Percentiles rank a stretch among this genome's conserved stretches.
These are phyloP conservation scores for Porcisia deanei DNA, from an alignment of 208 protist species.

Conservation along the genomic window DNA sequence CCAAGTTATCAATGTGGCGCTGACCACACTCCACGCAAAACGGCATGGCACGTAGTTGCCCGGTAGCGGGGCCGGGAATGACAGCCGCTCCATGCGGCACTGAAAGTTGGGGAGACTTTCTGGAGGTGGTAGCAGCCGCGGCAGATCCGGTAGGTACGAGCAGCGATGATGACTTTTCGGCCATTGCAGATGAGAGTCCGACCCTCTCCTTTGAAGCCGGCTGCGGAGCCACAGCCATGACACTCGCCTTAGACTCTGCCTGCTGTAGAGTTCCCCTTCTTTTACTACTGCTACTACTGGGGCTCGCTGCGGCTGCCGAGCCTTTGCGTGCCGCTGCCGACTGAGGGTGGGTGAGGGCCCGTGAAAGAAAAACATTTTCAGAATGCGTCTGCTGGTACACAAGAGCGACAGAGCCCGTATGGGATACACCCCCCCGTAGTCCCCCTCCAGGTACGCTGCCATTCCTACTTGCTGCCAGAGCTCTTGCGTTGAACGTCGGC, in stretches of 20 bases:
- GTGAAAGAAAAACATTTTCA: not conserved
- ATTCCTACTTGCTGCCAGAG: not conserved
- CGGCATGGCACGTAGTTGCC: constrained; percentile 14
- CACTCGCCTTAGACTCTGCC: not conserved
- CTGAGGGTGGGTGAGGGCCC: not conserved
- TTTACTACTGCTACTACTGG: not conserved
- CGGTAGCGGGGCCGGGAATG: not conserved
- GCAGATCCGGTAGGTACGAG: not conserved
- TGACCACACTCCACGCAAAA: constrained; percentile 70
- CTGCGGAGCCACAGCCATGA: not conserved
- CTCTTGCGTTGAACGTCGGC: not conserved
- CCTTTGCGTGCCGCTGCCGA: not conserved
- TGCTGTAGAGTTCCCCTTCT: not conserved
- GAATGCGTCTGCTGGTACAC: not conserved
- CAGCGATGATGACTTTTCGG: too few relatives aligned
- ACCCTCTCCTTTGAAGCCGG: not conserved
- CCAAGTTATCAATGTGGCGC: constrained; percentile 58
- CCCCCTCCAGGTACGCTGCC: not conserved
- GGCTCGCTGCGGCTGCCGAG: not conserved
- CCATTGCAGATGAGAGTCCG: not conserved
- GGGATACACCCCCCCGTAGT: not conserved
- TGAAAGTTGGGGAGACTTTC: too few relatives aligned
- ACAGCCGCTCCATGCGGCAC: not conserved
- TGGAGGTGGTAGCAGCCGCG: not conserved
- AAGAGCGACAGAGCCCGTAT: not conserved